Conservation (phyloP, 1,284 basidiomycete genomes). For the Apiotrichum laibachii region DNA sequence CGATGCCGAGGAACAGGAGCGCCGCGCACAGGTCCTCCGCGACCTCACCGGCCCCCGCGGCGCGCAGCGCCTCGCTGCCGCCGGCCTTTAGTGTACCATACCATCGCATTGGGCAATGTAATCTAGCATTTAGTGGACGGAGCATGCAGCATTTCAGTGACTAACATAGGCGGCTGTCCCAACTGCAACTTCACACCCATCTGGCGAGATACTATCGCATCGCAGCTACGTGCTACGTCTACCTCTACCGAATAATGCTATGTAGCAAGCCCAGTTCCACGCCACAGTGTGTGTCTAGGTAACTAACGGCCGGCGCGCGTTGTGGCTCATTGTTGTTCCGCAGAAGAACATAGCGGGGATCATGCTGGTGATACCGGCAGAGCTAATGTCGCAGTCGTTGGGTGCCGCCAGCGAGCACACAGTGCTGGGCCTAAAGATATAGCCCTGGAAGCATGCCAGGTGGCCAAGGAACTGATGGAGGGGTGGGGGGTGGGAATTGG, state of each 20-base stretch:
- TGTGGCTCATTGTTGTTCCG: no score
- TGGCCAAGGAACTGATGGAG: no score
- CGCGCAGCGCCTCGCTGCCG: constrained; percentile 3
- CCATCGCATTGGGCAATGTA: not conserved
- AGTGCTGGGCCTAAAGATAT: no score
- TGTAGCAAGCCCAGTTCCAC: not conserved
- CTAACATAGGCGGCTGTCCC: not conserved
- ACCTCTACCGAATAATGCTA: not conserved
- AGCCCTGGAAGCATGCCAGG: no score
- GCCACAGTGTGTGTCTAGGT: no score
- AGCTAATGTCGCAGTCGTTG: no score
- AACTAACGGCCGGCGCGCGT: no score
- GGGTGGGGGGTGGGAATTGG: no score
- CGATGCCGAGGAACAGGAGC: not conserved
- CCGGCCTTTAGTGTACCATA: constrained; percentile 5
- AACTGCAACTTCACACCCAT: not conserved
- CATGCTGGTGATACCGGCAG: no score
- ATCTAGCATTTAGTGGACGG: not conserved
- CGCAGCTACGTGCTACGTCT: not conserved
- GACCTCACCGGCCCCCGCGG: constrained; percentile 11
- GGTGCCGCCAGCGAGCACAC: no score
- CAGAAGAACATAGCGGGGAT: no score
- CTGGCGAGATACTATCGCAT: not conserved
- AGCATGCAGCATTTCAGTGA: not conserved
- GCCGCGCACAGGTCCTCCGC: not conserved